phyloP scores from a whole-genome alignment of 176 grass and related monocot genomes.

The Dendrocalamus sinicus region DNA sequence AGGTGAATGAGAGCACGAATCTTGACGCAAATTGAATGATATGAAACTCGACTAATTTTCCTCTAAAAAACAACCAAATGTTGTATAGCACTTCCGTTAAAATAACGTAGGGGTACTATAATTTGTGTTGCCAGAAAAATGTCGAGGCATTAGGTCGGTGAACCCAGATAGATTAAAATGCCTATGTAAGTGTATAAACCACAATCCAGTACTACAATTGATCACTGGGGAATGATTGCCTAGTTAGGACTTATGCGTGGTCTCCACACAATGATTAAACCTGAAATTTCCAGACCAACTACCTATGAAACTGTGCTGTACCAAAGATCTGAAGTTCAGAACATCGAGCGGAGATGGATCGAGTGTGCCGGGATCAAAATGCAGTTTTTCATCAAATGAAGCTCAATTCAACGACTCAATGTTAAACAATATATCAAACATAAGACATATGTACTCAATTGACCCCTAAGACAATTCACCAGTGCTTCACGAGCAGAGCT shows the following conservation, averaged over 20 bases:
- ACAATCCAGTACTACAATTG: not conserved
- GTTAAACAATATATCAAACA: not conserved
- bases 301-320: not conserved
- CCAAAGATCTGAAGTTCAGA: not conserved
- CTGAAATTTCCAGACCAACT: not conserved
- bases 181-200: not conserved
- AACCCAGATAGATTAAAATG: not conserved
- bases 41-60: no score
- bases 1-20: no score
- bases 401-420: no score
- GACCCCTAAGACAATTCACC: not conserved
- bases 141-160: not conserved
- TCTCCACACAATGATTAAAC: not conserved
- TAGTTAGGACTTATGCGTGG: not conserved
- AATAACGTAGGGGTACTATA: not conserved
- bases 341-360: not conserved
- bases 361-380: not conserved
- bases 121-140: not conserved
- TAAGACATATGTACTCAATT: not conserved
- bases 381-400: no score
- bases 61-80: no score
- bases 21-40: no score
- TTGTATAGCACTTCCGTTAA: not conserved
- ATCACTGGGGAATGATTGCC: not conserved
- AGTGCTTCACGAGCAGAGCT: not conserved